These are phyloP conservation scores for Tinospora cordifolia DNA, from an alignment of 164 flowering plant species.

Conservation along the genomic window DNA sequence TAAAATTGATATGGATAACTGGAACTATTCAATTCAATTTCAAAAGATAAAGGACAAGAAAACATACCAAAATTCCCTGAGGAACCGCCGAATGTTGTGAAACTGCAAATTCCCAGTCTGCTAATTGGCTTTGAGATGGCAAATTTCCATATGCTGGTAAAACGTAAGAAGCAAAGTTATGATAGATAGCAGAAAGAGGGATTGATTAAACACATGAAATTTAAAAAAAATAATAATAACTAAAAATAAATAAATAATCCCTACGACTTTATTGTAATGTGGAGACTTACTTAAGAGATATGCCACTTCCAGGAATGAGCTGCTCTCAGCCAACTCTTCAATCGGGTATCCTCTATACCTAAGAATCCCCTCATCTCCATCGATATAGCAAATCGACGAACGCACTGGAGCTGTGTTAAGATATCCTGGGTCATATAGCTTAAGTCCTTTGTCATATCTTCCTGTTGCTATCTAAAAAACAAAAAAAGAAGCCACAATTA, in stretches of 20 bases:
- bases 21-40: not conserved
- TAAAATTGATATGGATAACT: too few relatives aligned
- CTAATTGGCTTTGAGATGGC: conserved; percentile 74
- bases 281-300: conserved; percentile 68
- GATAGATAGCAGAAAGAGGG: not conserved
- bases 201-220: not conserved
- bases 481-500: not conserved
- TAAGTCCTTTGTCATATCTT: conserved; percentile 83
- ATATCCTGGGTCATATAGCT: conserved; percentile 93
- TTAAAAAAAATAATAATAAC: too few relatives aligned
- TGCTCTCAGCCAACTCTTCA: conserved; percentile 90
- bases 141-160: conserved; percentile 78
- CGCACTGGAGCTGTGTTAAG: conserved; percentile 96
- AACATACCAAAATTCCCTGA: conserved; percentile 75
- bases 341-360: conserved; percentile 97
- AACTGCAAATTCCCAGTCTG: conserved; percentile 93
- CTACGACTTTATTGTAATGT: too few relatives aligned
- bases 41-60: conserved; percentile 10
- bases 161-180: not conserved
- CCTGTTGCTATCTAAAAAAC: conserved; percentile 62
- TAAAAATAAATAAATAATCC: too few relatives aligned
- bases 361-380: conserved; percentile 95
- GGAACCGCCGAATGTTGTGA: conserved; percentile 98
- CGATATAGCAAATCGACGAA: conserved; percentile 85
- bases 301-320: conserved; percentile 84